Conservation (phyloP, 495 filamentous ascomycete species). For the Trichoderma parareesei region DNA sequence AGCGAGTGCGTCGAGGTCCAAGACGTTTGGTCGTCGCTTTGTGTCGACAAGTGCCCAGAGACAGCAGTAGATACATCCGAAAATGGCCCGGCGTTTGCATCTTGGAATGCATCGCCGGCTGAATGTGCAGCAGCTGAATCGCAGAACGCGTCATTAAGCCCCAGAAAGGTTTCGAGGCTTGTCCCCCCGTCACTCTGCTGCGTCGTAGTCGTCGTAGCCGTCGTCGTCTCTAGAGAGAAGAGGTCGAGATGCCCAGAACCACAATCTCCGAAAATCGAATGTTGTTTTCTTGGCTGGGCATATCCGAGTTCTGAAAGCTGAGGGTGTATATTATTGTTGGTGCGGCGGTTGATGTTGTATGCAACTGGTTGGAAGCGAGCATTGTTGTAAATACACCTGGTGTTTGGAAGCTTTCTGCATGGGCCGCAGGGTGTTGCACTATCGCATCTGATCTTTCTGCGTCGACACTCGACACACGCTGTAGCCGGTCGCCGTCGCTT, state of each 20-base stretch:
- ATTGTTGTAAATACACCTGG: background rate
- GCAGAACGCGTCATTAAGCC: background rate
- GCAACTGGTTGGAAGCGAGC: background rate
- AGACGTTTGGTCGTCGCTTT: background rate
- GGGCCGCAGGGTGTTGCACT: conserved; percentile 1
- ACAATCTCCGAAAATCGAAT: background rate
- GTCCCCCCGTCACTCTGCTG: background rate
- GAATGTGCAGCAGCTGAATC: background rate
- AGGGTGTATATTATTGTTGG: background rate
- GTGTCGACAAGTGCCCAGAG: background rate
- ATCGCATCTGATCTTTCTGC: conserved; percentile 5
- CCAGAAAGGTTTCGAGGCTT: background rate
- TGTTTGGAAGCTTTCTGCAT: background rate
- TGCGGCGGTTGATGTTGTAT: background rate
- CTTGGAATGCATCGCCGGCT: background rate
- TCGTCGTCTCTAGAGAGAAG: background rate
- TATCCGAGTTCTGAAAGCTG: background rate
- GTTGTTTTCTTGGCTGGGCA: background rate
- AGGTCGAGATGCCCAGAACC: background rate
- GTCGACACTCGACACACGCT: background rate
- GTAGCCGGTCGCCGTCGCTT: background rate
- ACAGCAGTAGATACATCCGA: background rate
- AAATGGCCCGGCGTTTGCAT: background rate
- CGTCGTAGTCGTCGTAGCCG: background rate
- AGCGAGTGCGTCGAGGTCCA: background rate